A percentile compares a stretch with the other conserved stretches of the same genome.
Conservation (phyloP, 176 grass and related monocot genomes). For the Cymbopogon citratus region DNA sequence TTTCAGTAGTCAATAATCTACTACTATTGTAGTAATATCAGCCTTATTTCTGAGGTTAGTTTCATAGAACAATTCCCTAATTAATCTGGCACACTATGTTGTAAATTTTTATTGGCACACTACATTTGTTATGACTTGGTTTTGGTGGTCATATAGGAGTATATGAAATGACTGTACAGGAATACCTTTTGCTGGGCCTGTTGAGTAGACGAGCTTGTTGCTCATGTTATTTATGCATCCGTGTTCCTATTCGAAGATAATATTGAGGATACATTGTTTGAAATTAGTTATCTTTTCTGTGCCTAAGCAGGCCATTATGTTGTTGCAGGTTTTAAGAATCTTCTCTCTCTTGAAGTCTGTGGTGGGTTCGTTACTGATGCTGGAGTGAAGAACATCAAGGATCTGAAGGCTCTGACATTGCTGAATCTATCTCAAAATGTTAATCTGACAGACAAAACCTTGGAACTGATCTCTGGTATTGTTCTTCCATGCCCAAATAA, state of each 20-base stretch:
- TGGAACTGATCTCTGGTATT: slow-evolving; percentile 90
- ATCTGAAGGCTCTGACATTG: slow-evolving; percentile 60
- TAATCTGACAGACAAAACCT: slow-evolving; percentile 75
- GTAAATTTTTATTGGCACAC: neutral
- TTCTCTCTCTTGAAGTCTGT: slow-evolving; percentile 78
- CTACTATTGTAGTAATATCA: neutral
- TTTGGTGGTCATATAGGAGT: neutral
- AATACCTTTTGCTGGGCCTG: neutral
- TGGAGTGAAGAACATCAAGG: slow-evolving; percentile 96
- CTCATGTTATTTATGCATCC: neutral
- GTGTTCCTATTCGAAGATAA: neutral
- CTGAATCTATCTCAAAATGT: slow-evolving; percentile 87
- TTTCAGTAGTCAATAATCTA: neutral
- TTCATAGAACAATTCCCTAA: neutral
- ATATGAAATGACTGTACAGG: neutral
- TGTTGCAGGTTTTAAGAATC: slow-evolving; percentile 78
- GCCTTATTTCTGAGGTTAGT: neutral
- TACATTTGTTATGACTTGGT: neutral
- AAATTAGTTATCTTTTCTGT: neutral
- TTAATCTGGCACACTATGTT: neutral
- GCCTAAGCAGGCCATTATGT: neutral
- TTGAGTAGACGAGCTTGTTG: neutral
- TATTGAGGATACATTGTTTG: neutral
- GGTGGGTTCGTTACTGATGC: slow-evolving; percentile 72
- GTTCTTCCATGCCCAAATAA: neutral